Conservation (phyloP, 176 grass and related monocot species). For the Cenchrus americanus region DNA sequence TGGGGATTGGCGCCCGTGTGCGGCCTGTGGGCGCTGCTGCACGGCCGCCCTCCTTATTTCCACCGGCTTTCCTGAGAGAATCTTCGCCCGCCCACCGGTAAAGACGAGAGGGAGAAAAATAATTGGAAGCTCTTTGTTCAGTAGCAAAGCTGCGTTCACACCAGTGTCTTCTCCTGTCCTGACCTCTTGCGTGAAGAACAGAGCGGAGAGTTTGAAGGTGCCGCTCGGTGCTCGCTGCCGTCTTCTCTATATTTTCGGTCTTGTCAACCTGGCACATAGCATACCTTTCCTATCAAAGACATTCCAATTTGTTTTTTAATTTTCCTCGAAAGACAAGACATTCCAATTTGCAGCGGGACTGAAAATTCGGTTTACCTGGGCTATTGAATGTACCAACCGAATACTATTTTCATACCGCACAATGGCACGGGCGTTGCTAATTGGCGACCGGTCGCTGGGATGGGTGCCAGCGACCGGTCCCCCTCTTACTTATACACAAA, state of each 20-base stretch:
- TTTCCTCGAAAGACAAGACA: background rate
- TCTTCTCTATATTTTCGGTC: background rate
- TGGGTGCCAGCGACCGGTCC: too few species aligned
- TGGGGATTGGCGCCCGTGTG: constrained; percentile 5
- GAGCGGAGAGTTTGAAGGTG: constrained; percentile 14
- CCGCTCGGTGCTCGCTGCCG: background rate
- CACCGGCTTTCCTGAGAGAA: background rate
- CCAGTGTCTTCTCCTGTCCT: background rate
- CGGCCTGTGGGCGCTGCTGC: background rate
- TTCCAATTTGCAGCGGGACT: background rate
- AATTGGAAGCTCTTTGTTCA: background rate
- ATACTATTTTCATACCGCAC: too few species aligned
- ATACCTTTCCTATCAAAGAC: background rate
- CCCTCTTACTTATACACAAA: too few species aligned
- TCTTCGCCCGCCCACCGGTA: constrained; percentile 28
- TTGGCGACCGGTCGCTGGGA: too few species aligned
- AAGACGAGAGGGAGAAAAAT: background rate
- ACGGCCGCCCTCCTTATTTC: constrained; percentile 17
- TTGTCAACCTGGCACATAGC: background rate
- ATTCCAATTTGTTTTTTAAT: background rate
- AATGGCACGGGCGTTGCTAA: too few species aligned
- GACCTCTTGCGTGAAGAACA: background rate
- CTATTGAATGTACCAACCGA: too few species aligned
- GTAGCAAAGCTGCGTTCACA: constrained; percentile 45
- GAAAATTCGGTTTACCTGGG: too few species aligned